These are phyloP conservation scores for Sclerotinia borealis DNA, from an alignment of 2,329 filamentous ascomycete species.

Conservation along the genomic window DNA sequence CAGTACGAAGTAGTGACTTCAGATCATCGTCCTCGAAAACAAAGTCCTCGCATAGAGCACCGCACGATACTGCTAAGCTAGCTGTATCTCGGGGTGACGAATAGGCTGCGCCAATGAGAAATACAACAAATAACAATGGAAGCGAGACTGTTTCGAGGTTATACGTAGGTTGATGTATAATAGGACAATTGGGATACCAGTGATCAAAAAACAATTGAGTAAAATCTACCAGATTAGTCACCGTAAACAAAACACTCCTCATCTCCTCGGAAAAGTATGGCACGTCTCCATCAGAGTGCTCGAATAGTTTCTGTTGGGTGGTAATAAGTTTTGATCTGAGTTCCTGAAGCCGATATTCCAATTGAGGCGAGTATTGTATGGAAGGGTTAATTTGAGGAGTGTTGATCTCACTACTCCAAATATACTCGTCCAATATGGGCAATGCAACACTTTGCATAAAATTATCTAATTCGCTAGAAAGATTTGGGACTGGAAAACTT, in stretches of 20 bases:
- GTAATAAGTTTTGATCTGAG: background rate
- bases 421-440: background rate
- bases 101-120: conserved; percentile 12
- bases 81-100: conserved; percentile 11
- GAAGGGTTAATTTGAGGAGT: background rate
- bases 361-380: background rate
- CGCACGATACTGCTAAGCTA: conserved; percentile 1
- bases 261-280: background rate
- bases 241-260: conserved; percentile 27
- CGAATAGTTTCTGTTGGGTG: background rate
- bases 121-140: conserved; percentile 13
- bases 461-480: background rate
- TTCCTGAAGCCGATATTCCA: background rate
- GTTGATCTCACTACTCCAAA: background rate
- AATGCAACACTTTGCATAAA: background rate
- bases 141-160: conserved; percentile 10
- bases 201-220: conserved; percentile 27
- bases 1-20: background rate
- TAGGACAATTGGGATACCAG: conserved; percentile 11
- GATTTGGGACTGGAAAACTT: background rate
- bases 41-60: conserved; percentile 10
- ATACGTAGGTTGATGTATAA: conserved; percentile 13
- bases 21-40: conserved; percentile 5
- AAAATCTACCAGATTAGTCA: conserved; percentile 36
- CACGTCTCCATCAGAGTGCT: background rate